phyloP scores from a whole-genome alignment of 208 protist species.

The Entamoeba moshkovskii region DNA sequence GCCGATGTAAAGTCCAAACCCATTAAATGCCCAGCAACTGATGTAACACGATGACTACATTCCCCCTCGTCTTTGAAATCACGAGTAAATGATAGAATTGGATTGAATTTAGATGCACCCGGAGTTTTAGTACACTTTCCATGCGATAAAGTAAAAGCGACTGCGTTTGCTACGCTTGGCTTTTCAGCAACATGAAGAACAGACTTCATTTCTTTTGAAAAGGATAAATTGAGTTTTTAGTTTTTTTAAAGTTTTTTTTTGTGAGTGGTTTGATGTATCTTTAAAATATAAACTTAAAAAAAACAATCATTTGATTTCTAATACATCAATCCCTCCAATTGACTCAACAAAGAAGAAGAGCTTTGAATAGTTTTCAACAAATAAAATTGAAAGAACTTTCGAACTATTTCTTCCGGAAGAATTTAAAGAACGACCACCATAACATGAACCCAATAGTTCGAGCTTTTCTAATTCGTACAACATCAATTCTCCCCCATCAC shows the following conservation, averaged over 20 bases:
- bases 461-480: neutral
- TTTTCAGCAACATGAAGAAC: conserved; percentile 62
- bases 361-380: neutral
- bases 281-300: neutral
- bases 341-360: neutral
- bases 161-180: conserved; percentile 57
- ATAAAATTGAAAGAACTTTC: neutral
- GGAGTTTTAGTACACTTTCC: neutral
- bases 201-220: too few species aligned
- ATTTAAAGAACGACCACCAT: neutral
- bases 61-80: neutral
- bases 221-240: too few species aligned
- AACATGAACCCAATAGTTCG: neutral
- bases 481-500: neutral
- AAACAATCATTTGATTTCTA: neutral
- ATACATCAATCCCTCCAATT: neutral
- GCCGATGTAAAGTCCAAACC: neutral
- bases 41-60: neutral
- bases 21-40: conserved; percentile 5
- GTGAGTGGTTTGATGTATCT: too few species aligned
- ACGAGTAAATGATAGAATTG: neutral
- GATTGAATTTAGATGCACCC: conserved; percentile 1
- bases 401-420: neutral
- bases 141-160: conserved; percentile 47
- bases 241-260: too few species aligned